Conservation (phyloP, 2,329 filamentous ascomycete genomes). For the Scedosporium apiospermum region DNA sequence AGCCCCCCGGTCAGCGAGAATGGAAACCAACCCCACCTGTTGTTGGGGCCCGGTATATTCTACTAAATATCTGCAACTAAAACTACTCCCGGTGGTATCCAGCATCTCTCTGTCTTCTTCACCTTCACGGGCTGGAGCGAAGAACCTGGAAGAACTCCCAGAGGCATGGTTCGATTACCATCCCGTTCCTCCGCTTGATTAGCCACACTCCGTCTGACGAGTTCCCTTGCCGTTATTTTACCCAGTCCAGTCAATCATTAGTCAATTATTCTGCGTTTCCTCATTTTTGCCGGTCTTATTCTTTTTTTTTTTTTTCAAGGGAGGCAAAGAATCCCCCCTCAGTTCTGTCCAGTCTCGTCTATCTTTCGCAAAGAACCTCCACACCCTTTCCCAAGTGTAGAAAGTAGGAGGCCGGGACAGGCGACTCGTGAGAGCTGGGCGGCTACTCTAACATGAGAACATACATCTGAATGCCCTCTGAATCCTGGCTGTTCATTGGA, state of each 20-base stretch:
- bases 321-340: not conserved
- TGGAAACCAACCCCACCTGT: not conserved
- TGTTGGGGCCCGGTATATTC: not conserved
- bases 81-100: too few species aligned
- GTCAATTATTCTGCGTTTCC: not conserved
- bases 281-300: not conserved
- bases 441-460: not conserved
- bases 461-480: not conserved
- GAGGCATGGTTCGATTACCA: slow-evolving; percentile 1
- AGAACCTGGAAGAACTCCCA: not conserved
- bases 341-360: not conserved
- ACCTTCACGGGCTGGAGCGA: not conserved
- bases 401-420: not conserved
- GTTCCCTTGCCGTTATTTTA: not conserved
- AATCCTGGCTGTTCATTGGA: not conserved
- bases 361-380: not conserved
- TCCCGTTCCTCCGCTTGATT: not conserved
- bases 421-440: not conserved
- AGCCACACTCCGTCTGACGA: not conserved
- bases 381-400: not conserved
- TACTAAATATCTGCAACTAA: too few species aligned
- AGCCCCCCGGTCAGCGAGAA: not conserved
- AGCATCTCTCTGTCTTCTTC: too few species aligned
- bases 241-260: not conserved
- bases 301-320: not conserved